phyloP scores from a whole-genome alignment of 257 asterid species.

The Vinca minor region DNA sequence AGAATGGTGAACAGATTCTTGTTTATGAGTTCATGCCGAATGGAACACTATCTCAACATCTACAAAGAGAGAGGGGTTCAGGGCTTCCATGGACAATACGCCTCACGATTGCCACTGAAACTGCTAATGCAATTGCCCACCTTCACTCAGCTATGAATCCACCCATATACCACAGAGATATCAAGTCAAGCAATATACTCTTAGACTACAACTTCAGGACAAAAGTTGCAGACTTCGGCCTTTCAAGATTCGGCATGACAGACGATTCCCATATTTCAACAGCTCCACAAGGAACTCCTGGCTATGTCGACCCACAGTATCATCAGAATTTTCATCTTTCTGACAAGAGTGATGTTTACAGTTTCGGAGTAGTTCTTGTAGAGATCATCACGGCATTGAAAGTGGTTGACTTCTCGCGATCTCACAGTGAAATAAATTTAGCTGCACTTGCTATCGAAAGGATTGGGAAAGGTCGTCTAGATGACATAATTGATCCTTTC shows the following conservation, averaged over 20 bases:
- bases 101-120: slow-evolving; percentile 73
- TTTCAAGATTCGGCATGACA: slow-evolving; percentile 77
- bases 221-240: slow-evolving; percentile 89
- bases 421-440: slow-evolving; percentile 68
- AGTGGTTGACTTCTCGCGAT: slow-evolving; percentile 79
- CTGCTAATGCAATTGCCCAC: slow-evolving; percentile 75
- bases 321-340: slow-evolving; percentile 93
- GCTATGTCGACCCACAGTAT: slow-evolving; percentile 88
- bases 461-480: slow-evolving; percentile 74
- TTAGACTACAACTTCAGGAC: slow-evolving; percentile 63
- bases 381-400: slow-evolving; percentile 75
- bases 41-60: slow-evolving; percentile 84
- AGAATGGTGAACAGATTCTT: slow-evolving; percentile 78
- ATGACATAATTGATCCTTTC: slow-evolving; percentile 70
- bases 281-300: slow-evolving; percentile 96
- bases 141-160: slow-evolving; percentile 76
- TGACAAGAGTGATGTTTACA: slow-evolving; percentile 90
- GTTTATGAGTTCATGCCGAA: slow-evolving; percentile 83
- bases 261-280: slow-evolving; percentile 92
- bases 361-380: slow-evolving; percentile 93
- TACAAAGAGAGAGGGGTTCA: slow-evolving; percentile 54
- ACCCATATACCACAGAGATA: slow-evolving; percentile 85
- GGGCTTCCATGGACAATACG: slow-evolving; percentile 81
- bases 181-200: slow-evolving; percentile 80
- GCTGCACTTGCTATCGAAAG: slow-evolving; percentile 80